Evolutionary conservation across 2,329 filamentous ascomycete species (phyloP).

Genomic region (Furcasterigmium sp.): DNA sequence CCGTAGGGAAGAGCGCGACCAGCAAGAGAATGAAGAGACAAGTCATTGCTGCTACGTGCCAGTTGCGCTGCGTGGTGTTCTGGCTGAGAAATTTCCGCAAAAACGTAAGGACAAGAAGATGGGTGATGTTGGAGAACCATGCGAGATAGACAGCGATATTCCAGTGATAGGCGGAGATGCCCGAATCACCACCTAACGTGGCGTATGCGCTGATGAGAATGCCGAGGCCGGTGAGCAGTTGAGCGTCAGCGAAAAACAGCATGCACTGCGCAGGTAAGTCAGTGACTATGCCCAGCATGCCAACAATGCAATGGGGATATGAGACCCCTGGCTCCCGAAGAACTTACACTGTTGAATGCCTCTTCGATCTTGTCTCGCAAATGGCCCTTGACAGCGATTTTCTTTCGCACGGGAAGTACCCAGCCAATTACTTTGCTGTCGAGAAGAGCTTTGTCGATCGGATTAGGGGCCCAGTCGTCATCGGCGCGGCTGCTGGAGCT

Average conservation of each 20-base stretch:
- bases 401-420: background rate
- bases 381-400: background rate
- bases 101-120: constrained; percentile 7
- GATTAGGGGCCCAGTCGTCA: background rate
- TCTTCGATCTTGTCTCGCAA: background rate
- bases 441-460: background rate
- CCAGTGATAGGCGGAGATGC: constrained; percentile 21
- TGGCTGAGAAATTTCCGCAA: background rate
- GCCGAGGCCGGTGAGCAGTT: constrained; percentile 22
- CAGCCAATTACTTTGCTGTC: background rate
- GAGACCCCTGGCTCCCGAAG: too few species aligned
- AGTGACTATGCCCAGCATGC: too few species aligned
- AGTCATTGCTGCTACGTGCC: background rate
- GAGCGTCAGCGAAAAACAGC: constrained; percentile 14
- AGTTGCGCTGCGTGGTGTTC: background rate
- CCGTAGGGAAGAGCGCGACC: background rate
- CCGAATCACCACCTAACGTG: background rate
- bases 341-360: constrained; percentile 35
- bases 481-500: too few species aligned
- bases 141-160: constrained; percentile 20
- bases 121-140: constrained; percentile 26
- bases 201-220: constrained; percentile 16
- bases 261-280: too few species aligned
- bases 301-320: too few species aligned
- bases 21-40: background rate